Conservation (phyloP, 2,329 filamentous ascomycete species). For the Teratosphaeria nubilosa region DNA sequence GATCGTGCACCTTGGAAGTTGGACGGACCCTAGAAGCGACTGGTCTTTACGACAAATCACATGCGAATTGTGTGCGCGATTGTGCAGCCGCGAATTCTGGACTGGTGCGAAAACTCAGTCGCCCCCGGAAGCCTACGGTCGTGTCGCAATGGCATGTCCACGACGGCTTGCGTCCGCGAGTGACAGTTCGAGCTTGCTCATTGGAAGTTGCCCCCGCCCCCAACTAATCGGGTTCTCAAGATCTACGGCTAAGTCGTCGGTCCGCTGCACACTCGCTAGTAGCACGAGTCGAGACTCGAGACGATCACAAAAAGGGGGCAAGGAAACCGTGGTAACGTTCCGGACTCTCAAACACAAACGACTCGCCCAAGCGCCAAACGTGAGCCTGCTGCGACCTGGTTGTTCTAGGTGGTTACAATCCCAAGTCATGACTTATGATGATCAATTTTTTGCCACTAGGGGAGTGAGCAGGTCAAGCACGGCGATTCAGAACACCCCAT, state of each 20-base stretch:
- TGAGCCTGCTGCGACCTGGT: background rate
- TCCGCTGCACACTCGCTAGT: background rate
- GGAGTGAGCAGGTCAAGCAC: background rate
- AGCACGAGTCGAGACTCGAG: background rate
- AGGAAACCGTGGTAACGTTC: background rate
- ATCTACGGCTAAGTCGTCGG: background rate
- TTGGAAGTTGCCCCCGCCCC: no score
- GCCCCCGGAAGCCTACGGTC: background rate
- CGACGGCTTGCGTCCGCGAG: background rate
- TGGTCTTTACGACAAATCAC: background rate
- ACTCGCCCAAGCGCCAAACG: background rate
- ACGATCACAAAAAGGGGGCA: background rate
- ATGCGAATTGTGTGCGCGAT: background rate
- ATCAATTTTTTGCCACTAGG: background rate
- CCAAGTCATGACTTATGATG: background rate
- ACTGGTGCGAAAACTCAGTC: background rate
- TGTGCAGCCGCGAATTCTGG: background rate
- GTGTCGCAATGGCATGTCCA: background rate
- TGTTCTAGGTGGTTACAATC: background rate
- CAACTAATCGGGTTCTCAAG: background rate
- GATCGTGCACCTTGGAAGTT: background rate
- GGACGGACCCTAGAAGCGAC: background rate
- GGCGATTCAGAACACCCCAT: background rate
- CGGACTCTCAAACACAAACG: background rate
- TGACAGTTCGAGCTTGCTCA: background rate